Evolutionary conservation across 768 basidiomycete species (phyloP).

Genomic region (Amanita thiersii): DNA sequence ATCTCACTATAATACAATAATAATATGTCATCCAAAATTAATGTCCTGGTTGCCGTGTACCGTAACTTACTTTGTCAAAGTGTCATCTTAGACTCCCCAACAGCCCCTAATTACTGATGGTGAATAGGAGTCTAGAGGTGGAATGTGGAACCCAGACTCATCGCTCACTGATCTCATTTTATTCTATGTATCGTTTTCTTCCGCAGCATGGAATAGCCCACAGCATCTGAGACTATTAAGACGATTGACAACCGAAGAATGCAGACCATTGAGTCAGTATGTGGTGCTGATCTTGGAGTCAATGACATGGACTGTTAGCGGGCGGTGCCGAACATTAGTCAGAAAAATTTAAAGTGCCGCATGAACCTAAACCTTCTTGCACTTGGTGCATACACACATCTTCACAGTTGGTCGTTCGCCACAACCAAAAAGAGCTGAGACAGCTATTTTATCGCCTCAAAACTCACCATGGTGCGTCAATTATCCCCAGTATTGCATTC

Average conservation of each 20-base stretch:
- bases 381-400: slow-evolving; percentile 28
- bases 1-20: neutral
- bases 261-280: no score
- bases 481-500: neutral
- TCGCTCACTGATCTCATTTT: no score
- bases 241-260: no score
- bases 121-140: no score
- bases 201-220: neutral
- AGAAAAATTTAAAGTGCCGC: slow-evolving; percentile 22
- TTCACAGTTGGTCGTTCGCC: slow-evolving; percentile 20
- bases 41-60: no score
- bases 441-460: slow-evolving; percentile 16
- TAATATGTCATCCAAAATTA: no score
- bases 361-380: slow-evolving; percentile 30
- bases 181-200: neutral
- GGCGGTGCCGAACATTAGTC: slow-evolving; percentile 20
- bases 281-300: neutral
- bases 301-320: slow-evolving; percentile 6
- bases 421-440: slow-evolving; percentile 22
- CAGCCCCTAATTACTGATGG: no score
- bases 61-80: no score
- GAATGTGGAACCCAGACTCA: neutral
- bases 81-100: no score
- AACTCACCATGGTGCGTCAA: slow-evolving; percentile 25
- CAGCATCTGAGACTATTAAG: neutral